phyloP scores from a whole-genome alignment of 345 rosid species.

The Laguncularia racemosa region DNA sequence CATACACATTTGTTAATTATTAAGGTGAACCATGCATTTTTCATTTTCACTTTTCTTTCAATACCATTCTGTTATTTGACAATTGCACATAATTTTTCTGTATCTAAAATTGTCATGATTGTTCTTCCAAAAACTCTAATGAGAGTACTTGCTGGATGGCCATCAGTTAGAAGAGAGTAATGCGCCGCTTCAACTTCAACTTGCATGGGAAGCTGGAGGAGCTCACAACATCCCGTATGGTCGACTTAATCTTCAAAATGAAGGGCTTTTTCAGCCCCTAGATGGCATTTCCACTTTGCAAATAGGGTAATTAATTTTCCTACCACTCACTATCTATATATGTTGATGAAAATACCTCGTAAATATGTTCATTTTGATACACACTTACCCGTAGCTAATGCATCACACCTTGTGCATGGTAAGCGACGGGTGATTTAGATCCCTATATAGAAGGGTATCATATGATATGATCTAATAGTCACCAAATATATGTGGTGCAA shows the following conservation, averaged over 20 bases:
- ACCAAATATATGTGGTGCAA: too few species aligned
- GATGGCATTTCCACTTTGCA: slow-evolving; percentile 28
- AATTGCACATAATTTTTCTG: too few species aligned
- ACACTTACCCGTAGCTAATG: background rate
- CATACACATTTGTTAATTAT: too few species aligned
- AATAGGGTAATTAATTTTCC: slow-evolving; percentile 36
- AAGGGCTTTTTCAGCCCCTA: slow-evolving; percentile 39
- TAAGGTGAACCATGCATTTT: too few species aligned
- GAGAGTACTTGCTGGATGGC: background rate
- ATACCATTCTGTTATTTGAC: too few species aligned
- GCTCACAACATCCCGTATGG: slow-evolving; percentile 15
- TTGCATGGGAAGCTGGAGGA: slow-evolving; percentile 36
- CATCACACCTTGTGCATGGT: too few species aligned
- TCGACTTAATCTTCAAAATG: slow-evolving; percentile 27
- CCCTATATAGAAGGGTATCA: background rate
- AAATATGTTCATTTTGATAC: background rate
- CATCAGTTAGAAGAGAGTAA: slow-evolving; percentile 40
- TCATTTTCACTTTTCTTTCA: too few species aligned
- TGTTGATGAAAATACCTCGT: background rate
- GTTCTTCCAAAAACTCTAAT: background rate
- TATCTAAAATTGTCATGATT: background rate
- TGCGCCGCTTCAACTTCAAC: slow-evolving; percentile 19
- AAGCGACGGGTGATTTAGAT: too few species aligned
- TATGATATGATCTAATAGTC: background rate
- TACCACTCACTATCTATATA: background rate